Evolutionary conservation across 176 grass and related monocot species (phyloP), one percentile per base, ranked within the genome.

Genomic region (Canna indica): DNA sequence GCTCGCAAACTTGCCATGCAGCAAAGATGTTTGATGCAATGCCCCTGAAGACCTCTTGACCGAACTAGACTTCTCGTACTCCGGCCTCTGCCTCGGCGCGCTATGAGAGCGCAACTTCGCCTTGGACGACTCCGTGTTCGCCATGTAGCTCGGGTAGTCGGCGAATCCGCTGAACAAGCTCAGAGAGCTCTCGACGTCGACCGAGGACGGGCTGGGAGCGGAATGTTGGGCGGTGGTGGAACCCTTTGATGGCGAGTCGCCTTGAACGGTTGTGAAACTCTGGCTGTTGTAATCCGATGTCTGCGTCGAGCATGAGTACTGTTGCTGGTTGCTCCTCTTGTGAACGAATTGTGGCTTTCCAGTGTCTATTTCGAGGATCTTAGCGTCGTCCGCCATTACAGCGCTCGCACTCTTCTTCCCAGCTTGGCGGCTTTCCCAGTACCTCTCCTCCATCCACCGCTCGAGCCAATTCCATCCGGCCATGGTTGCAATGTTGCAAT

Each of bases 131-230:
- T 99, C 84, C 1, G 94, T 99, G 78, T 93, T 90, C 1, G 86
- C 80, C 94, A 99, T 99, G 84, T 99, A 99, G 77, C 81, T 99
- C 4, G 94, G 94, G 77, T 81, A 82, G 75, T 85, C 90, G 46
- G 80, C 83, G 80, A 82, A 99, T 18, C 86, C 86, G 0, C 84
- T 83, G 54, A 88, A 93, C 11, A 81, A 78, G 77, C 88, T 81
- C 33, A 77, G 83, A 4, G 83, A 85, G 70, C 83, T 83, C 63
- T 91, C 88, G 73, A 82, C 87, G 50, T 29, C 59, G 28, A 9
- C 18, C 28, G 29, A 17, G 11, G 59, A 15, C 75, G 82, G 84
- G 79, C 88, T 89, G 1, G 79, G 86, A 57, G 81, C 67, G 7
- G 88, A 90, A 48, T 82, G 71, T 68, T 83, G 92, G 35, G 83